phyloP scores from a whole-genome alignment of 306 rosid genomes.

The Aeschynomene evenia region DNA sequence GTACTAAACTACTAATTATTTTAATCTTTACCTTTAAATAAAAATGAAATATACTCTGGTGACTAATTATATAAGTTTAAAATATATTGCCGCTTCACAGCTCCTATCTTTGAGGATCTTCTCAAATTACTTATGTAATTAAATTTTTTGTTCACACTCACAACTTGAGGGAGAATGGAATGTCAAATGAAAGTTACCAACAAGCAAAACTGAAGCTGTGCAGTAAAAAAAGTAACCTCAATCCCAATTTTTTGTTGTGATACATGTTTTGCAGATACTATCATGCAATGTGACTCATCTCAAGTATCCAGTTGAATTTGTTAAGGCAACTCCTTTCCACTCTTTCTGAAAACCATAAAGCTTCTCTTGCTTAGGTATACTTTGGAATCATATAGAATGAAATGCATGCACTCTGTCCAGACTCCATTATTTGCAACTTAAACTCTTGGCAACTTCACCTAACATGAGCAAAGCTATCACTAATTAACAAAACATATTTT shows the following conservation, averaged over 20 bases:
- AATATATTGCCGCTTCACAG: not conserved
- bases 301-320: not conserved
- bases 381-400: not conserved
- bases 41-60: not conserved
- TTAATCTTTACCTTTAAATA: not conserved
- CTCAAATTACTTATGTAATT: not conserved
- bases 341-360: not conserved
- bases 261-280: not conserved
- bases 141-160: not conserved
- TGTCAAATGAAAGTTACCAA: not conserved
- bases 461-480: not conserved
- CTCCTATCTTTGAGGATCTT: not conserved
- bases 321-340: not conserved
- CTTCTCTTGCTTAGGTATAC: not conserved
- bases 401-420: not conserved
- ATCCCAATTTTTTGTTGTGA: not conserved
- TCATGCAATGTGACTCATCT: not conserved
- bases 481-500: not conserved
- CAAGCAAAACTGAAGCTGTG: not conserved
- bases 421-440: not conserved
- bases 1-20: not conserved
- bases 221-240: not conserved
- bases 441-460: not conserved
- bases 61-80: no score
- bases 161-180: no score